Evolutionary conservation across 768 basidiomycete species (phyloP).

Genomic region (Russula earlei): DNA sequence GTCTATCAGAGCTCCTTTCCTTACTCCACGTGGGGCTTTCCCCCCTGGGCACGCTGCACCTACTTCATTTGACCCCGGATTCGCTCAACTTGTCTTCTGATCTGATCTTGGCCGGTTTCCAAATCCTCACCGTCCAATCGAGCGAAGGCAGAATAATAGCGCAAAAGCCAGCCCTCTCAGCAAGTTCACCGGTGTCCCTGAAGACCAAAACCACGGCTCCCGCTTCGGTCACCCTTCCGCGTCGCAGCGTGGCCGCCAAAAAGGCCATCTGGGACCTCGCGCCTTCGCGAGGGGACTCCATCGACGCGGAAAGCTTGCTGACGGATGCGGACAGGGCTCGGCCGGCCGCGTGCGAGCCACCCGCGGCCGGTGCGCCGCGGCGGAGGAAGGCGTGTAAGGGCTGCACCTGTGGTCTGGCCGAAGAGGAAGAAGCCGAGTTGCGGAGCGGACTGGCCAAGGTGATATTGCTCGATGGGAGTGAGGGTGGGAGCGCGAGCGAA

Average conservation of each 20-base stretch:
- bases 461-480: conserved; percentile 57
- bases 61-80: conserved; percentile 44
- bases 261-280: conserved; percentile 83
- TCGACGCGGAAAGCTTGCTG: conserved; percentile 77
- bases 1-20: conserved; percentile 45
- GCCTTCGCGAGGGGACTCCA: conserved; percentile 57
- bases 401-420: conserved; percentile 93
- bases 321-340: conserved; percentile 75
- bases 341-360: conserved; percentile 71
- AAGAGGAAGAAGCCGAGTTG: conserved; percentile 80
- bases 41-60: conserved; percentile 60
- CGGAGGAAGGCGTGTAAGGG: conserved; percentile 91
- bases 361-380: conserved; percentile 40
- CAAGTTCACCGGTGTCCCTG: conserved; percentile 34
- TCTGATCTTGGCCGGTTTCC: conserved; percentile 60
- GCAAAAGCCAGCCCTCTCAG: conserved; percentile 53
- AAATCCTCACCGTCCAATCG: conserved; percentile 36
- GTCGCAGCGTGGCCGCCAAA: conserved; percentile 63
- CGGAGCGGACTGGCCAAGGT: conserved; percentile 40
- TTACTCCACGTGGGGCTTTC: conserved; percentile 51
- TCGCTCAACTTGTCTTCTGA: conserved; percentile 40
- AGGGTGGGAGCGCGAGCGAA: conserved; percentile 49
- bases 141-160: conserved; percentile 44
- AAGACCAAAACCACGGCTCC: conserved; percentile 25
- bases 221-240: conserved; percentile 28